Conservation (phyloP, 2,329 filamentous ascomycete genomes). For the Setomelanomma holmii region DNA sequence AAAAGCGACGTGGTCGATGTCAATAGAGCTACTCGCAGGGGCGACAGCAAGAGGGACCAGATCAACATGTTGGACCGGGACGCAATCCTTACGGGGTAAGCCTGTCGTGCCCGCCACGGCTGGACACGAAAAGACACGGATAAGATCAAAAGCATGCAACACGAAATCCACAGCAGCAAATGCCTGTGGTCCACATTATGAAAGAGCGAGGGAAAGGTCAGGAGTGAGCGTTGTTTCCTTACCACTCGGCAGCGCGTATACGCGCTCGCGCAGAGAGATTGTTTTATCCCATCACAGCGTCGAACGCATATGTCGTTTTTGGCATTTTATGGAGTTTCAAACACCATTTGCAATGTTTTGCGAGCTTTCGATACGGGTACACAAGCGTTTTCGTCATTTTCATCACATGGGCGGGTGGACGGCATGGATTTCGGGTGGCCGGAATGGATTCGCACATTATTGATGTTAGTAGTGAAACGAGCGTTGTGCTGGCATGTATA, state of each 20-base stretch:
- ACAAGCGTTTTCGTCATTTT: neutral
- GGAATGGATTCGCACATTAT: neutral
- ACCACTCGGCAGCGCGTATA: neutral
- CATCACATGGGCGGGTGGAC: neutral
- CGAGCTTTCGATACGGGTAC: neutral
- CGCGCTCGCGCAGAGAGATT: conserved; percentile 4
- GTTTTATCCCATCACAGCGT: neutral
- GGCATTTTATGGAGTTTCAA: conserved; percentile 7
- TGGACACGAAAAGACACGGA: neutral
- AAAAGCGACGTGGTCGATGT: too few relatives aligned
- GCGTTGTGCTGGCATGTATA: conserved; percentile 1
- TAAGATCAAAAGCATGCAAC: neutral
- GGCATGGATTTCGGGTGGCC: too few relatives aligned
- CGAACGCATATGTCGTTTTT: conserved; percentile 1
- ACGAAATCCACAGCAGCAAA: neutral
- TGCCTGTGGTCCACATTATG: neutral
- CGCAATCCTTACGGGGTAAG: too few relatives aligned
- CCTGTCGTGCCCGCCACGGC: too few relatives aligned
- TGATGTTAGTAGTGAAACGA: neutral
- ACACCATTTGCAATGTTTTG: neutral
- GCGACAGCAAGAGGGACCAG: too few relatives aligned
- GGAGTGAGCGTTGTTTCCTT: neutral
- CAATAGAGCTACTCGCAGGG: too few relatives aligned
- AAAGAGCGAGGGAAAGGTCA: neutral
- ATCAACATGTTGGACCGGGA: too few relatives aligned